phyloP scores from a whole-genome alignment of 2,329 filamentous ascomycete species.

The Pezicula radicicola region DNA sequence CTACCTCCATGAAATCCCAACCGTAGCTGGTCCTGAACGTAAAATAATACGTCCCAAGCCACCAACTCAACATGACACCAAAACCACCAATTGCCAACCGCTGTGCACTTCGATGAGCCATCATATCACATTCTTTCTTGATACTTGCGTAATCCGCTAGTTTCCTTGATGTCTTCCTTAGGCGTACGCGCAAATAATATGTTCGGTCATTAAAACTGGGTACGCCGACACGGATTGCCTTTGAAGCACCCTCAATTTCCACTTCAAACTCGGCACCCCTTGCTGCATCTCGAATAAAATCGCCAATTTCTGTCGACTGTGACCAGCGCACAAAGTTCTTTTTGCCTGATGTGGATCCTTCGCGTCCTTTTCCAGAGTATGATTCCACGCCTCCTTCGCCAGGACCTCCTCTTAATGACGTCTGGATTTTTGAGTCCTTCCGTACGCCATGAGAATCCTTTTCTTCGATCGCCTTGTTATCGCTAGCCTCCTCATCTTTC shows the following conservation, averaged over 20 bases:
- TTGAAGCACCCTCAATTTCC: constrained; percentile 68
- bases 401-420: constrained; percentile 40
- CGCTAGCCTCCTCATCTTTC: constrained; percentile 46
- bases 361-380: constrained; percentile 68
- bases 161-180: constrained; percentile 67
- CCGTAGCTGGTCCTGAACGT: constrained; percentile 73
- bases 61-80: constrained; percentile 70
- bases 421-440: constrained; percentile 42
- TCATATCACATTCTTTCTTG: constrained; percentile 76
- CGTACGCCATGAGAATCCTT: constrained; percentile 20
- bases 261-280: constrained; percentile 82
- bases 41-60: constrained; percentile 59
- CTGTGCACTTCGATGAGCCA: constrained; percentile 76
- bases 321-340: constrained; percentile 82
- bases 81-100: constrained; percentile 79
- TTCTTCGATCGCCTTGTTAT: constrained; percentile 34
- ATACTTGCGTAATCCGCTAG: constrained; percentile 69
- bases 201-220: constrained; percentile 90
- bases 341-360: constrained; percentile 30
- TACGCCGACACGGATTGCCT: constrained; percentile 74
- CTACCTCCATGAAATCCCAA: constrained; percentile 89
- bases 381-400: constrained; percentile 62
- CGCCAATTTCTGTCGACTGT: constrained; percentile 83
- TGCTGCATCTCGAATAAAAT: constrained; percentile 89
- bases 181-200: constrained; percentile 75